These are phyloP conservation scores for Pestalotiopsis sp. DNA, from an alignment of 2,329 filamentous ascomycete genomes.

Conservation along the genomic window DNA sequence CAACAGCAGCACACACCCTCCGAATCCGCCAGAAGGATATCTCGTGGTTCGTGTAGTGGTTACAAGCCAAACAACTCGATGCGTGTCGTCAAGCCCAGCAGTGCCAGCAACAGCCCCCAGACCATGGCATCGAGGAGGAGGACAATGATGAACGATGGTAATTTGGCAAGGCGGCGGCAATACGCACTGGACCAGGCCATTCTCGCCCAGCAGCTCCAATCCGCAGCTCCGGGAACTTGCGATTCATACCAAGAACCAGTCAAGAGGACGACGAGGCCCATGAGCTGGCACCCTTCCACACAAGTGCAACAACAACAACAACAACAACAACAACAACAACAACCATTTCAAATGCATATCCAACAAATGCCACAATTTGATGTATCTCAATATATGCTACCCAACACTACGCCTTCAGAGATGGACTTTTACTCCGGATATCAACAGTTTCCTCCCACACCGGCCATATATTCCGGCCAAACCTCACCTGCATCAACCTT, in stretches of 20 bases:
- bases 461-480: constrained; percentile 56
- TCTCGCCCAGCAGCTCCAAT: constrained; percentile 36
- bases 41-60: constrained; percentile 46
- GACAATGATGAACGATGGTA: constrained; percentile 54
- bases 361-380: constrained; percentile 36
- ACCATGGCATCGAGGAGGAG: constrained; percentile 52
- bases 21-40: constrained; percentile 46
- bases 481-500: constrained; percentile 56
- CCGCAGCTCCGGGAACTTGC: constrained; percentile 20
- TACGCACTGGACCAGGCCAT: constrained; percentile 46
- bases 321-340: constrained; percentile 29
- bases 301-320: constrained; percentile 39
- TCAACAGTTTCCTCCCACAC: constrained; percentile 51
- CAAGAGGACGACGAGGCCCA: constrained; percentile 53
- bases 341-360: constrained; percentile 31
- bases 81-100: constrained; percentile 65
- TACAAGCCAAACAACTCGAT: constrained; percentile 51
- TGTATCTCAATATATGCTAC: constrained; percentile 37
- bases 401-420: constrained; percentile 38
- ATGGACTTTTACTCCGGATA: constrained; percentile 41
- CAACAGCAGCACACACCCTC: constrained; percentile 41
- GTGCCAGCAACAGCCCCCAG: constrained; percentile 69
- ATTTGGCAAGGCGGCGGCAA: constrained; percentile 44
- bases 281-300: constrained; percentile 76
- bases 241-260: constrained; percentile 31